phyloP scores from a whole-genome alignment of 2,329 filamentous ascomycete species.

The Aureobasidium sp. region DNA sequence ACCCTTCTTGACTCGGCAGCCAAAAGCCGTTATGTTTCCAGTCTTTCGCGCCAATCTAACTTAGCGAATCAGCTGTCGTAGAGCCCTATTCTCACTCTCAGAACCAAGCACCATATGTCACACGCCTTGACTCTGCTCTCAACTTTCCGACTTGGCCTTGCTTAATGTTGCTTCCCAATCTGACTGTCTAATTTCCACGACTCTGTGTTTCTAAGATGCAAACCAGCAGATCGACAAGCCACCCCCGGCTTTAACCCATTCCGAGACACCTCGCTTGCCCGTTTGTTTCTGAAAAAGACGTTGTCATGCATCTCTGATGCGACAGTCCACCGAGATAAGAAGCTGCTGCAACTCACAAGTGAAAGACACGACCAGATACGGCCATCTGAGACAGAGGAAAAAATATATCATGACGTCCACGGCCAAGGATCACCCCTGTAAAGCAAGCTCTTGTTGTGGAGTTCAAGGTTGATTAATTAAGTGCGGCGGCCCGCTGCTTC shows the following conservation, averaged over 20 bases:
- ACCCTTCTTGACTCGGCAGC: not conserved
- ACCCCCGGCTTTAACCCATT: not conserved
- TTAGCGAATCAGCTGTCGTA: not conserved
- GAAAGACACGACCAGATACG: no score
- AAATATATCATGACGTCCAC: not conserved
- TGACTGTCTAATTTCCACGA: conserved; percentile 2
- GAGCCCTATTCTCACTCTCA: not conserved
- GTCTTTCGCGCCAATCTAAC: not conserved
- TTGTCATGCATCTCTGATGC: not conserved
- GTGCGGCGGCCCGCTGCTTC: not conserved
- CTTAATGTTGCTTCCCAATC: not conserved
- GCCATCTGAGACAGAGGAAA: not conserved
- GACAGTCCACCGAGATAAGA: not conserved
- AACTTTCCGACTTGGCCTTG: not conserved
- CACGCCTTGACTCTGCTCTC: not conserved
- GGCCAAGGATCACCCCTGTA: not conserved
- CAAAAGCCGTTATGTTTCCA: not conserved
- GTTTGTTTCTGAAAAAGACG: not conserved
- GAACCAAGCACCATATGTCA: not conserved
- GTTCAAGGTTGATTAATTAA: not conserved
- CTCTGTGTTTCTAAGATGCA: not conserved
- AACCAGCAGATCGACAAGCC: not conserved
- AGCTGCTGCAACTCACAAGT: not conserved
- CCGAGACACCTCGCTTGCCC: conserved; percentile 7
- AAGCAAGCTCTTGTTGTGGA: not conserved